phyloP scores from a whole-genome alignment of 805 yeast genomes.

The Starmerella sp. region DNA sequence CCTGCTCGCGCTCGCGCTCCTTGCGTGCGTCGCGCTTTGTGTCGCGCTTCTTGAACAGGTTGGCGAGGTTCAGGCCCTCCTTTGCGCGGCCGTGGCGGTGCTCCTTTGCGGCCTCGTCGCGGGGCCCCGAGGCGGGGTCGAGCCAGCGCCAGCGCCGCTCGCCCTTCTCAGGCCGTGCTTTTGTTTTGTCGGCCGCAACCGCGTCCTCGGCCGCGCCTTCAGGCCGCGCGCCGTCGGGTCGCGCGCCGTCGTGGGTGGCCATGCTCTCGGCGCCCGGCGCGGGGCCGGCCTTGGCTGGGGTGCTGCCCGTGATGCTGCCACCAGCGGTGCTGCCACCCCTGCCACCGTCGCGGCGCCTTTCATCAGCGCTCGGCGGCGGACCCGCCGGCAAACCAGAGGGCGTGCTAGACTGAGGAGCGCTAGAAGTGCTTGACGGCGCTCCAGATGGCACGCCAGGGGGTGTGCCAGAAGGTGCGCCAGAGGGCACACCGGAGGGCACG shows the following conservation, averaged over 20 bases:
- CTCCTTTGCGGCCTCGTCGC: slow-evolving; percentile 10
- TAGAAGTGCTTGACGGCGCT: too few relatives aligned
- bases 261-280: too few relatives aligned
- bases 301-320: background rate
- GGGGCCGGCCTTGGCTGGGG: background rate
- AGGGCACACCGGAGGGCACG: too few relatives aligned
- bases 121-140: slow-evolving; percentile 5
- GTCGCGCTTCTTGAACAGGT: slow-evolving; percentile 22
- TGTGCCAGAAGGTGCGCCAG: too few relatives aligned
- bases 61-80: slow-evolving; percentile 14
- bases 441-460: too few relatives aligned
- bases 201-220: too few relatives aligned
- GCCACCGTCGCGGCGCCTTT: background rate
- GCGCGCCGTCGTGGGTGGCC: too few relatives aligned
- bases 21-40: background rate
- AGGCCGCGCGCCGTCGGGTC: too few relatives aligned
- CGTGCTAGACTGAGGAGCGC: too few relatives aligned
- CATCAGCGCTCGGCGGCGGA: too few relatives aligned
- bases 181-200: background rate
- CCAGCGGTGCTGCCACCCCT: background rate
- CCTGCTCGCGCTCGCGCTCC: background rate
- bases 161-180: background rate
- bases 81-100: background rate
- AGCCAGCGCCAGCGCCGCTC: slow-evolving; percentile 23
- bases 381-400: too few relatives aligned